phyloP scores from a whole-genome alignment of 257 asterid species.

The Primulina tabacum region DNA sequence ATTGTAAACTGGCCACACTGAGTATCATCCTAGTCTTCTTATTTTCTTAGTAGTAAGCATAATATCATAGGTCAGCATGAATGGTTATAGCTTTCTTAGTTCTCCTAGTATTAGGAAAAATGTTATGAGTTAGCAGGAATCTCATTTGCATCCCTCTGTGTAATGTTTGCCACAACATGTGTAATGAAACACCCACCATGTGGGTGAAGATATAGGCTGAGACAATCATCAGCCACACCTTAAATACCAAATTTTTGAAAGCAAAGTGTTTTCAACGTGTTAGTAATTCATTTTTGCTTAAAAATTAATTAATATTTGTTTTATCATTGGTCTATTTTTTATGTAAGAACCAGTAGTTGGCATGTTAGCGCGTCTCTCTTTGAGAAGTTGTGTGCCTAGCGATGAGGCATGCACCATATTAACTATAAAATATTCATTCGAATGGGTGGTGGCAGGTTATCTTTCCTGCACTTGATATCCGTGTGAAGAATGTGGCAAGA shows the following conservation, averaged over 20 bases:
- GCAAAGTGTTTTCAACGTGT: not conserved
- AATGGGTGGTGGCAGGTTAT: constrained; percentile 35
- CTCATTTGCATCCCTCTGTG: not conserved
- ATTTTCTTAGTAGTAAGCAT: too few species aligned
- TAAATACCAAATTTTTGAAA: not conserved
- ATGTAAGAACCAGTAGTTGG: too few species aligned
- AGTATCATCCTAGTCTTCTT: not conserved
- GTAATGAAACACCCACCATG: not conserved
- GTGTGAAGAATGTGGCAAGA: constrained; percentile 96
- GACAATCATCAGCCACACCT: not conserved
- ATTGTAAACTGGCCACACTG: not conserved
- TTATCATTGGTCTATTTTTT: not conserved
- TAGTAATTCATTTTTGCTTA: too few species aligned
- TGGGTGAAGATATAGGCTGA: not conserved
- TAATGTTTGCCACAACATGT: constrained; percentile 1
- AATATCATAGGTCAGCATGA: not conserved
- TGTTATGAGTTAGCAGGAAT: constrained; percentile 15
- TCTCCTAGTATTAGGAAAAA: not conserved
- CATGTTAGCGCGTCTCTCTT: too few species aligned
- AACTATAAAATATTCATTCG: not conserved
- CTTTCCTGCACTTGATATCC: constrained; percentile 96
- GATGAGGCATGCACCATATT: not conserved
- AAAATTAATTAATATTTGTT: too few species aligned
- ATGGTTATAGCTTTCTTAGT: not conserved
- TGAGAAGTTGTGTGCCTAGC: too few species aligned